Evolutionary conservation across 345 rosid genomes (phyloP).

Genomic region (Cardamine occulta): DNA sequence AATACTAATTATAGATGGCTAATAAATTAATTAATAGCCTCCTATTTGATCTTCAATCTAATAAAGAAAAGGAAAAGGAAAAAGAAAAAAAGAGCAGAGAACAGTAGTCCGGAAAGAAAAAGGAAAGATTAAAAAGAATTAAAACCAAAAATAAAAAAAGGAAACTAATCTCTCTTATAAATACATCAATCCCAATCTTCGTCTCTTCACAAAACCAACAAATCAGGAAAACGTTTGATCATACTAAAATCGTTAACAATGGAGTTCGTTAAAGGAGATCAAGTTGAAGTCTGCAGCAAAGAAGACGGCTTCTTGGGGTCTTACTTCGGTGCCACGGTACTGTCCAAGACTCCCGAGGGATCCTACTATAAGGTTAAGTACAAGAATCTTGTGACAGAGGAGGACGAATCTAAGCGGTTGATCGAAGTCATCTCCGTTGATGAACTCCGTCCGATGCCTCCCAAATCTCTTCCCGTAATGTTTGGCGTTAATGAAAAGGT

Average conservation of each 20-base stretch:
- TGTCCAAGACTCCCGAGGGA: not conserved
- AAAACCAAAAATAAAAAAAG: not conserved
- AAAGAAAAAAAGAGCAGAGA: not conserved
- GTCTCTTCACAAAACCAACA: not conserved
- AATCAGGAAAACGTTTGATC: not conserved
- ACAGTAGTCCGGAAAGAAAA: not conserved
- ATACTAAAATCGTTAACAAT: not conserved
- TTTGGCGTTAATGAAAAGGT: constrained; percentile 19
- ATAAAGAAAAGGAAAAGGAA: not conserved
- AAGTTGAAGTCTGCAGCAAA: constrained; percentile 43
- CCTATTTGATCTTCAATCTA: not conserved
- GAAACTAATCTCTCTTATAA: constrained; percentile 10
- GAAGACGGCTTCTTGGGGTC: constrained; percentile 47
- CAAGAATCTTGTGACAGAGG: constrained; percentile 34
- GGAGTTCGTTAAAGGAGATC: constrained; percentile 16
- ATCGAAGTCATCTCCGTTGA: constrained; percentile 37
- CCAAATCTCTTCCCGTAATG: not conserved
- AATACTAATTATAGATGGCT: too few species aligned
- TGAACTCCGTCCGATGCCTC: constrained; percentile 45
- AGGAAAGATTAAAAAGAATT: not conserved
- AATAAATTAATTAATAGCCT: too few species aligned
- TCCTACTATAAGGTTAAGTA: constrained; percentile 36
- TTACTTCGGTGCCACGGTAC: constrained; percentile 27
- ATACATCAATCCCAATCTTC: not conserved
- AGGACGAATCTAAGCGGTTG: constrained; percentile 28